Evolutionary conservation across 2,329 filamentous ascomycete species (phyloP).

Genomic region (Pleomassaria siparia): DNA sequence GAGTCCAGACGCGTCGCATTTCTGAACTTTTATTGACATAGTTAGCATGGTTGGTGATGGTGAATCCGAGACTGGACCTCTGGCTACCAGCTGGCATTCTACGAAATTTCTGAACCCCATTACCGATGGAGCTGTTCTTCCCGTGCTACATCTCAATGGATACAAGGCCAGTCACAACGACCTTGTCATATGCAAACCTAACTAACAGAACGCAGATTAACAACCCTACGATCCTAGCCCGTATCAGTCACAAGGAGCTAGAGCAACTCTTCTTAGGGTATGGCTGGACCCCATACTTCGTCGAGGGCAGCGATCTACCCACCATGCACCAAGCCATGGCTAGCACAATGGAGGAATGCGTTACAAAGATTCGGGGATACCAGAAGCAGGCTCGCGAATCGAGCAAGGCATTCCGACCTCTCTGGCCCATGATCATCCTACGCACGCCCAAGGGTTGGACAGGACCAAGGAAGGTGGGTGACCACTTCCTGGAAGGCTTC

Average conservation of each 20-base stretch:
- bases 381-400: conserved; percentile 73
- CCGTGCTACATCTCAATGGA: conserved; percentile 76
- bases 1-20: too few species aligned
- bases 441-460: conserved; percentile 81
- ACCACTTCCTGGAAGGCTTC: conserved; percentile 72
- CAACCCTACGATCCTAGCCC: conserved; percentile 62
- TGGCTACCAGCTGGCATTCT: conserved; percentile 79
- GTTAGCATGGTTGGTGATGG: conserved; percentile 83
- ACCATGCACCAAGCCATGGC: conserved; percentile 84
- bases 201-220: conserved; percentile 29
- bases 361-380: conserved; percentile 66
- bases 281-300: conserved; percentile 78
- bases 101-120: conserved; percentile 82
- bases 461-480: conserved; percentile 69
- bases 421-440: conserved; percentile 78
- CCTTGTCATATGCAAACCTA: not conserved
- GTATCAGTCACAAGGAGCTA: conserved; percentile 73
- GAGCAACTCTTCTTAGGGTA: conserved; percentile 70
- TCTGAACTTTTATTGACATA: too few species aligned
- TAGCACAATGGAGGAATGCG: conserved; percentile 70
- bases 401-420: conserved; percentile 68
- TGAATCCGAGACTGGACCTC: conserved; percentile 77
- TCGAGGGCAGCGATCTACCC: conserved; percentile 72
- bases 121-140: conserved; percentile 74
- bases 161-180: conserved; percentile 65